Base-by-base conservation (phyloP, 192 early-diverging fungal species). In the Chytriomyces sp. region DNA sequence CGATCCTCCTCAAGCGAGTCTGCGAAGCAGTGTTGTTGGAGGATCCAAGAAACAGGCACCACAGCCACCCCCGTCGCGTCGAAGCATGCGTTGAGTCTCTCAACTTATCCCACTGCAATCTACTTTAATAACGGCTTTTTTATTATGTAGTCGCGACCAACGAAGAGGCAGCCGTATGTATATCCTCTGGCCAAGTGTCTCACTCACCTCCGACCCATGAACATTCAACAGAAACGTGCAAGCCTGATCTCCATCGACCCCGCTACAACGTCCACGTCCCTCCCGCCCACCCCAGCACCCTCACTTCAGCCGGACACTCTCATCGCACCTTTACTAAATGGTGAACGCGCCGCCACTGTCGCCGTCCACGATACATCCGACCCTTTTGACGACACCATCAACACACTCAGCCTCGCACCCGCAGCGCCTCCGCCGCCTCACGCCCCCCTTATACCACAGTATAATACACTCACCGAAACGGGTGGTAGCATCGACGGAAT, bases 11-110 rank as follows among this genome's bases (percentile, higher is more conserved):
- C 44, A 49, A 49, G 22, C 44, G 22, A n/a, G 54, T 56, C 54
- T 56, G 8, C 31, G 39, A 10, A 64, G n/a, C 36, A 64, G 19
- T 41, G 12, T 26, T 22, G 44, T 49, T 14, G 22, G 22, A 14
- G 44, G 44, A 0, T 49, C 44, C 22, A 38, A 41, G 33, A 65
- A 36, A 7, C 54, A 59, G 25, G 68, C 68, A 2, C 68, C 68
- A 4, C 17, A 40, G 39, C 68, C 68, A 40, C 68, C 68, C 14
- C 56, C 68, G 10, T 70, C 68, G 14, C 32, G 68, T 14, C 10
- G 56, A 70, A 59, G 56, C 17, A 31, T 70, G 28, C 37, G 68
- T 70, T n/a, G 17, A n/a, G 52, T n/a, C n/a, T 36, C 5, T 7
- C 7, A 52, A 26, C 32, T 14, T 36, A 26, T 36, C 55, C 55